These are phyloP conservation scores for Capsicum pubescens DNA, from an alignment of 257 asterid species.

Conservation along the genomic window DNA sequence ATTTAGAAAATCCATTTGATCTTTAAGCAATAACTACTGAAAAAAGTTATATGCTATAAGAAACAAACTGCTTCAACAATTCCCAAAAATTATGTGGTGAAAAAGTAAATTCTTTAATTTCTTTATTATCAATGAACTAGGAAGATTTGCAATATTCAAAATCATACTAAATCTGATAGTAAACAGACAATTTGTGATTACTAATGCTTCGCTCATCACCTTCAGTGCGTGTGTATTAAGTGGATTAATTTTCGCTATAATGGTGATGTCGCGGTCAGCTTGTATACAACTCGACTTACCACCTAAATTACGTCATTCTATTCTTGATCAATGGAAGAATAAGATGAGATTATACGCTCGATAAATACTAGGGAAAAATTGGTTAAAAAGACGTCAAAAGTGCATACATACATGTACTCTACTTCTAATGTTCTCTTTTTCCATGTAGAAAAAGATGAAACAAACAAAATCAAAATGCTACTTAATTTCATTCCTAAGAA, in stretches of 20 bases:
- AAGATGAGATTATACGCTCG: background rate
- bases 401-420: background rate
- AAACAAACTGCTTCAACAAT: too few species aligned
- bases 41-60: too few species aligned
- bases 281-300: background rate
- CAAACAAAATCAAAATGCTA: too few species aligned
- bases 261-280: background rate
- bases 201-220: too few species aligned
- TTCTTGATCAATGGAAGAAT: background rate
- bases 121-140: too few species aligned
- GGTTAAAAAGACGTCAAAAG: background rate
- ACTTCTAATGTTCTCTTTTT: background rate
- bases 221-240: background rate
- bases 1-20: too few species aligned
- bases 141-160: too few species aligned
- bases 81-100: too few species aligned
- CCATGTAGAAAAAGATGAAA: background rate
- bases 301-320: background rate
- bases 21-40: too few species aligned
- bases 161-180: too few species aligned
- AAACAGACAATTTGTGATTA: too few species aligned
- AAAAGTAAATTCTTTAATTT: too few species aligned
- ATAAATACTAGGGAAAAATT: background rate
- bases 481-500: background rate
- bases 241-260: background rate